phyloP scores from a whole-genome alignment of 345 rosid species.

The Abelmoschus esculentus region DNA sequence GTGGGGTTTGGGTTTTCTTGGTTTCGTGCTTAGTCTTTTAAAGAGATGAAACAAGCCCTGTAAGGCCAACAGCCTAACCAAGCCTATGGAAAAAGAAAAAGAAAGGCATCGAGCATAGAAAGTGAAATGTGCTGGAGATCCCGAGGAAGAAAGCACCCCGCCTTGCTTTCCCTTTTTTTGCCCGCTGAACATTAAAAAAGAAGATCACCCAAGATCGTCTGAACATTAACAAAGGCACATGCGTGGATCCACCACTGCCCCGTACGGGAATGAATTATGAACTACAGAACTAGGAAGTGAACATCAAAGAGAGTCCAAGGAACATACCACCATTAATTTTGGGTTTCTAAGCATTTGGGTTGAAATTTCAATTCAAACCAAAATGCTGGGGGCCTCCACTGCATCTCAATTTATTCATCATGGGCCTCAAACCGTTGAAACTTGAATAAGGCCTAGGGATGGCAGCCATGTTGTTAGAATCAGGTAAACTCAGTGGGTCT shows the following conservation, averaged over 20 bases:
- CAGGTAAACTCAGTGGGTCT: too few relatives aligned
- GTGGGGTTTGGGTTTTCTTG: background rate
- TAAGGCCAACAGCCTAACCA: background rate
- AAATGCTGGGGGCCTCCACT: too few relatives aligned
- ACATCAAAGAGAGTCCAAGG: background rate
- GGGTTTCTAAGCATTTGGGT: too few relatives aligned
- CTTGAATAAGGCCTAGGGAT: too few relatives aligned
- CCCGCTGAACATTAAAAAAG: background rate
- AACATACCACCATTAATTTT: too few relatives aligned
- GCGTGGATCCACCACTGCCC: background rate
- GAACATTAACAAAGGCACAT: background rate
- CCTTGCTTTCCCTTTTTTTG: background rate
- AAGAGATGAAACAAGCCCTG: background rate
- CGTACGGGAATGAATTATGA: background rate
- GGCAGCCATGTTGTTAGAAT: too few relatives aligned
- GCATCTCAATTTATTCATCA: too few relatives aligned
- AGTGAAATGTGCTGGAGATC: slow-evolving; percentile 27
- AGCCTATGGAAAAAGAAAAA: background rate
- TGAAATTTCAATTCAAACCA: too few relatives aligned
- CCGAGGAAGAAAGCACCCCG: slow-evolving; percentile 27
- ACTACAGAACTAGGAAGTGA: too few relatives aligned
- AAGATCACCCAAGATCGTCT: background rate
- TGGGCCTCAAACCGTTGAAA: too few relatives aligned
- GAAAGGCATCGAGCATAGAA: slow-evolving; percentile 22
- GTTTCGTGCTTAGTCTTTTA: background rate